These are phyloP conservation scores for Fagopyrum tataricum DNA, from an alignment of 148 eudicot genomes.

Conservation along the genomic window DNA sequence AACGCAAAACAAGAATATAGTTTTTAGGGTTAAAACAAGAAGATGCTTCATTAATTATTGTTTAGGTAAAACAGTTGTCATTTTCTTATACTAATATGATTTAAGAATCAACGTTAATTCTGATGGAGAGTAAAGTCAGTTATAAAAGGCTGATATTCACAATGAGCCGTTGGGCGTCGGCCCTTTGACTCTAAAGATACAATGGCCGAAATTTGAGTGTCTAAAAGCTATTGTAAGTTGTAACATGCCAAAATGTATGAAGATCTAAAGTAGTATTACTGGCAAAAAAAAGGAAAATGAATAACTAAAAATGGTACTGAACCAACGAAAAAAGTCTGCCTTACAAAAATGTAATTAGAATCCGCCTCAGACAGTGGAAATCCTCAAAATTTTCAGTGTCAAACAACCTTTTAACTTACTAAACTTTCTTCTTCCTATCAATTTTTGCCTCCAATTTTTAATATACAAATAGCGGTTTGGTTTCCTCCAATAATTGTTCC, in stretches of 20 bases:
- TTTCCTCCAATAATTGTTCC: no score
- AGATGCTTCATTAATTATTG: no score
- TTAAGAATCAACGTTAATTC: no score
- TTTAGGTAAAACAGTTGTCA: neutral
- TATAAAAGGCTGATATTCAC: neutral
- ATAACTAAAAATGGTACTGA: neutral
- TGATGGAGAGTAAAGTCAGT: neutral
- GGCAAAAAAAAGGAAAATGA: neutral
- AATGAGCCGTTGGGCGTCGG: neutral
- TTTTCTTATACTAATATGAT: neutral
- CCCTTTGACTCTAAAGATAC: neutral
- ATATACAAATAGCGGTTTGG: neutral
- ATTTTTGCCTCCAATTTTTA: neutral
- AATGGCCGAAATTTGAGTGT: neutral
- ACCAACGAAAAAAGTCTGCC: neutral
- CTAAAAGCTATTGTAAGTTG: neutral
- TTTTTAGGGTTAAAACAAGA: no score
- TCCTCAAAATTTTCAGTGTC: conserved; percentile 2
- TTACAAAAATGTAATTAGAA: neutral
- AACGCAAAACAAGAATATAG: neutral
- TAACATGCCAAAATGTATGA: neutral
- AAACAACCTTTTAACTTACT: neutral
- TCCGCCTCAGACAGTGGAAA: conserved; percentile 6
- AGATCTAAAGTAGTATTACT: neutral
- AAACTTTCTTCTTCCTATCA: neutral